Evolutionary conservation across 805 yeast genomes (phyloP).

Genomic region (Peterozyma toletana): DNA sequence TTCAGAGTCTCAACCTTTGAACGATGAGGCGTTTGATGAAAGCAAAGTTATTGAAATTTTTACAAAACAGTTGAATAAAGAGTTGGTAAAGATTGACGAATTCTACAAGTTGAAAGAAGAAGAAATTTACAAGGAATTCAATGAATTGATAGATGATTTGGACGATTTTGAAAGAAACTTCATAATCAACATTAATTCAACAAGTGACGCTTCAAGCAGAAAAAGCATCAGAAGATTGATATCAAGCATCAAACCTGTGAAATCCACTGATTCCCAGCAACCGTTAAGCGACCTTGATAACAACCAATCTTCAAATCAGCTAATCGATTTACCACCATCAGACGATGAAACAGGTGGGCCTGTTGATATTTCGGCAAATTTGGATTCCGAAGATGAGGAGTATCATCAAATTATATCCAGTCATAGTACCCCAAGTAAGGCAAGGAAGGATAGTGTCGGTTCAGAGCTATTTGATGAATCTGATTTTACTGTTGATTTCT

Average conservation of each 20-base stretch:
- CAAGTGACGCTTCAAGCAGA: constrained; percentile 7
- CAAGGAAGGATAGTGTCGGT: not conserved
- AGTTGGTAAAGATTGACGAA: constrained; percentile 64
- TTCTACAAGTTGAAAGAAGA: constrained; percentile 67
- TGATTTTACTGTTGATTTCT: constrained; percentile 26
- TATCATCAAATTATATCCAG: not conserved
- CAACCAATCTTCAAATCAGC: not conserved
- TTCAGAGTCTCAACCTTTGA: constrained; percentile 19
- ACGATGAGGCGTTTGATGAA: constrained; percentile 21
- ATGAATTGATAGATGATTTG: constrained; percentile 53
- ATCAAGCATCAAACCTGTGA: constrained; percentile 4
- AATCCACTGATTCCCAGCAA: not conserved
- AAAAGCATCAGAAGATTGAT: constrained; percentile 6
- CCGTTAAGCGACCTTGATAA: not conserved
- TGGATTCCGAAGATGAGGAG: constrained; percentile 6
- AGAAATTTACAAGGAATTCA: constrained; percentile 44
- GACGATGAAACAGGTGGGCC: not conserved
- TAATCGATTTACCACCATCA: not conserved
- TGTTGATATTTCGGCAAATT: constrained; percentile 1
- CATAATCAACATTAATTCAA: constrained; percentile 11
- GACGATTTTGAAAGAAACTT: constrained; percentile 47
- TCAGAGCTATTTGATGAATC: constrained; percentile 24
- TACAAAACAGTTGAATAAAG: constrained; percentile 66
- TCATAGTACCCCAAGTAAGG: not conserved
- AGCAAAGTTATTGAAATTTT: constrained; percentile 55